A percentile compares a stretch with the other conserved stretches of the same genome.
Evolutionary conservation across 2,329 filamentous ascomycete species (phyloP).

Genomic region (Fusarium anguioides): DNA sequence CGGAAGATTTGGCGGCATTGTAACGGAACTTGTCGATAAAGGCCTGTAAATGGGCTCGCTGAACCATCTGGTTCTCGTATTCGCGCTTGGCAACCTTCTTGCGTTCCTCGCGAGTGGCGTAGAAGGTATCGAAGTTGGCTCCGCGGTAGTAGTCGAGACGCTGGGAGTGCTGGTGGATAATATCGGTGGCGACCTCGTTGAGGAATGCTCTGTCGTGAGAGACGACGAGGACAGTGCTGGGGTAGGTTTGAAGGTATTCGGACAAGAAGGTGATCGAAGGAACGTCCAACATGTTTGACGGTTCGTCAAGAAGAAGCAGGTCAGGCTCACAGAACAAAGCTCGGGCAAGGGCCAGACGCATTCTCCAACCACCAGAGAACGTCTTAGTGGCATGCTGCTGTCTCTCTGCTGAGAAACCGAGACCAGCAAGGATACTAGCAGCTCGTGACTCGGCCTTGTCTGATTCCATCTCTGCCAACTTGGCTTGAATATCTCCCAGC

Average conservation of each 20-base stretch:
- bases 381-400: conserved; percentile 96
- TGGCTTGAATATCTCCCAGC: conserved; percentile 88
- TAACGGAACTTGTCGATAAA: conserved; percentile 99
- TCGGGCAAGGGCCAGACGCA: conserved; percentile 93
- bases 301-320: conserved; percentile 95
- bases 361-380: conserved; percentile 99
- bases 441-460: conserved; percentile 97
- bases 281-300: conserved; percentile 99
- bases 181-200: conserved; percentile 99
- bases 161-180: conserved; percentile 97
- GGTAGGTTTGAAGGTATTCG: conserved; percentile 93
- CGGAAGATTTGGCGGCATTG: conserved; percentile 97
- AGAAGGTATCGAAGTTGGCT: conserved; percentile 97
- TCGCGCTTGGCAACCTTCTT: conserved; percentile 96
- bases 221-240: conserved; percentile 94
- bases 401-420: conserved; percentile 93
- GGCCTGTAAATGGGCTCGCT: conserved; percentile 91
- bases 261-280: conserved; percentile 99
- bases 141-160: conserved; percentile 98
- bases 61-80: conserved; percentile 98
- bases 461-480: conserved; percentile 98
- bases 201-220: conserved; percentile 99
- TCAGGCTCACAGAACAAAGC: conserved; percentile 98
- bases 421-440: conserved; percentile 94
- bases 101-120: conserved; percentile 95